A percentile compares a stretch with the other conserved stretches of the same genome.
Evolutionary conservation across 495 filamentous ascomycete species (phyloP).

Genomic region (Neurospora sp.): DNA sequence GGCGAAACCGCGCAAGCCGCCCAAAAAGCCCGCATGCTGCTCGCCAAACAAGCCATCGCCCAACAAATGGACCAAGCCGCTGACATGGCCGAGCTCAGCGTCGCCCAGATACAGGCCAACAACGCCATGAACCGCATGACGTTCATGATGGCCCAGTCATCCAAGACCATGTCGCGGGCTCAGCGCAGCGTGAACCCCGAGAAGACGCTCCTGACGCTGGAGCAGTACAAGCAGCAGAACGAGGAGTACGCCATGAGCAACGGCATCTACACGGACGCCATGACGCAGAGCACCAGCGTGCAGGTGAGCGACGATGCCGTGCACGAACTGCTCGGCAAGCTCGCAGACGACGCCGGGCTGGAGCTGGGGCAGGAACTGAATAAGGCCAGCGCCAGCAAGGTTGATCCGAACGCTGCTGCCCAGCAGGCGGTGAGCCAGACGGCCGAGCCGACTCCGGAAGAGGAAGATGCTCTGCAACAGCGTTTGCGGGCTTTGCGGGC

Average conservation of each 20-base stretch:
- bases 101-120: constrained; percentile 45
- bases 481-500: constrained; percentile 43
- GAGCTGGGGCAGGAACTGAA: constrained; percentile 64
- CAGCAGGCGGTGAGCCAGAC: constrained; percentile 10
- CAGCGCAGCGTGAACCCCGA: constrained; percentile 74
- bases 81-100: constrained; percentile 42
- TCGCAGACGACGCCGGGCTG: constrained; percentile 73
- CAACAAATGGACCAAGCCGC: constrained; percentile 45
- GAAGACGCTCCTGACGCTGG: constrained; percentile 52
- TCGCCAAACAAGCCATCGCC: constrained; percentile 43
- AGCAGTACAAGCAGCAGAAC: constrained; percentile 73
- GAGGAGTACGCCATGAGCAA: constrained; percentile 77
- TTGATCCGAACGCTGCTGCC: constrained; percentile 25
- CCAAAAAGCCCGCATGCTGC: constrained; percentile 61
- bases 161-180: constrained; percentile 45
- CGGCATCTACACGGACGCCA: constrained; percentile 76
- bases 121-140: constrained; percentile 48
- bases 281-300: constrained; percentile 60
- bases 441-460: constrained; percentile 48
- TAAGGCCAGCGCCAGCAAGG: constrained; percentile 43
- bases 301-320: constrained; percentile 77
- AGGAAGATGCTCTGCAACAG: constrained; percentile 54
- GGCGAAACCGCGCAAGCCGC: constrained; percentile 73
- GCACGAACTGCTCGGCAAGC: constrained; percentile 66
- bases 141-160: constrained; percentile 40